Percentiles rank a stretch among this genome's conserved stretches.
phyloP scores from a whole-genome alignment of 2,329 filamentous ascomycete species.

The Aspergillus aculeatinus region DNA sequence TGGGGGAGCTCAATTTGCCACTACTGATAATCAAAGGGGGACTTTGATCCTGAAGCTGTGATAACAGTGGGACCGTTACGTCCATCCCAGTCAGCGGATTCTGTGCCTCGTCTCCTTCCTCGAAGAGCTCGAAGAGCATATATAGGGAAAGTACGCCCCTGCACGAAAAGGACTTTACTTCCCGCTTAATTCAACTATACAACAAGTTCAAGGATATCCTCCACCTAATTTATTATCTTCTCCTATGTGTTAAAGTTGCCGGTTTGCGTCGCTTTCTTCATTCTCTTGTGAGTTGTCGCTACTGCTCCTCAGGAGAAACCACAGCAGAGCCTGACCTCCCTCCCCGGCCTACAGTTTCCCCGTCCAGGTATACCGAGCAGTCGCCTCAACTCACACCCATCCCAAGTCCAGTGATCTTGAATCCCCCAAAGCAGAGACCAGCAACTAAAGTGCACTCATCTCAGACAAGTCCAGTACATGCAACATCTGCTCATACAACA shows the following conservation, averaged over 20 bases:
- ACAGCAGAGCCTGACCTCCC: constrained; percentile 8
- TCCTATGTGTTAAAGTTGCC: constrained; percentile 10
- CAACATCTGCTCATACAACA: no score
- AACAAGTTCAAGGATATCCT: background rate
- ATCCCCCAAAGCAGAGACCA: background rate
- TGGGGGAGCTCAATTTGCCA: background rate
- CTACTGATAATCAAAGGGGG: background rate
- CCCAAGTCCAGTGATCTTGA: background rate
- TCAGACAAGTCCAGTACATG: background rate
- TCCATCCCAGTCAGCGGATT: background rate
- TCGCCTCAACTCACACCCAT: constrained; percentile 1
- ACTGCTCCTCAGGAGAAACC: constrained; percentile 7
- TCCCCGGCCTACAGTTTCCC: constrained; percentile 5
- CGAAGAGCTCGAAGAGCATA: background rate
- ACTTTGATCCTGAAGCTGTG: background rate
- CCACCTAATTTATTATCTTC: background rate
- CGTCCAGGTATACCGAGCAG: constrained; percentile 10
- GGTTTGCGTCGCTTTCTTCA: constrained; percentile 11
- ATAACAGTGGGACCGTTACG: background rate
- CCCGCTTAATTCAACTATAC: background rate
- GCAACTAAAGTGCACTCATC: background rate
- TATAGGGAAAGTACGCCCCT: constrained; percentile 2
- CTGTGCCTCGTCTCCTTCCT: background rate
- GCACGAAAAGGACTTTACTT: background rate
- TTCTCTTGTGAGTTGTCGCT: constrained; percentile 10